A percentile compares a stretch with the other conserved stretches of the same genome.
These are phyloP conservation scores for Leishmania mexicana DNA, from an alignment of 208 protist genomes.

Conservation along the genomic window DNA sequence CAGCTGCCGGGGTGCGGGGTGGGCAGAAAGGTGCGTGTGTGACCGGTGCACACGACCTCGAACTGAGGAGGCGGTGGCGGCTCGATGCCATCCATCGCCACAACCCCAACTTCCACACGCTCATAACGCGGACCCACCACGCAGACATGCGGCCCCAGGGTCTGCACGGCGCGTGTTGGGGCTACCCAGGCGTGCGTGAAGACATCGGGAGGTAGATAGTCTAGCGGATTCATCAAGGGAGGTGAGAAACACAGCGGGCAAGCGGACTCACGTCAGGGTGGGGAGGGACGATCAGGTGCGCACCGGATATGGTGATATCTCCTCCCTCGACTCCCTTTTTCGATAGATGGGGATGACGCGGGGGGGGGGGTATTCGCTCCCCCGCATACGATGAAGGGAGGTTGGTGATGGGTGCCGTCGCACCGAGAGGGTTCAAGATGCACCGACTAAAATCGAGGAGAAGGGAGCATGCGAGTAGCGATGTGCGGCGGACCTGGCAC, in stretches of 20 bases:
- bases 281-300: background rate
- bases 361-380: background rate
- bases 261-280: background rate
- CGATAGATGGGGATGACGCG: too few species aligned
- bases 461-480: too few species aligned
- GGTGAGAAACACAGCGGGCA: background rate
- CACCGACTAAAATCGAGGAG: too few species aligned
- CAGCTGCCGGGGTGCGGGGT: conserved; percentile 30
- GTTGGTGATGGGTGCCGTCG: background rate
- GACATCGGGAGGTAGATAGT: conserved; percentile 13
- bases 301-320: background rate
- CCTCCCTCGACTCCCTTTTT: background rate
- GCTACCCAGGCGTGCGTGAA: conserved; percentile 17
- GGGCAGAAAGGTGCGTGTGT: conserved; percentile 19
- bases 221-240: conserved; percentile 27
- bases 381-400: background rate
- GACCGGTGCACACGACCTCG: conserved; percentile 13
- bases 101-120: background rate
- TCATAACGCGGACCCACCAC: conserved; percentile 13
- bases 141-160: conserved; percentile 22
- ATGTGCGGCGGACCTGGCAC: too few species aligned
- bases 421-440: too few species aligned
- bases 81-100: background rate
- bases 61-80: background rate
- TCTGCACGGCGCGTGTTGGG: background rate